Evolutionary conservation across 129 eudicot species (phyloP).

Genomic region (Helianthus tuberosus): DNA sequence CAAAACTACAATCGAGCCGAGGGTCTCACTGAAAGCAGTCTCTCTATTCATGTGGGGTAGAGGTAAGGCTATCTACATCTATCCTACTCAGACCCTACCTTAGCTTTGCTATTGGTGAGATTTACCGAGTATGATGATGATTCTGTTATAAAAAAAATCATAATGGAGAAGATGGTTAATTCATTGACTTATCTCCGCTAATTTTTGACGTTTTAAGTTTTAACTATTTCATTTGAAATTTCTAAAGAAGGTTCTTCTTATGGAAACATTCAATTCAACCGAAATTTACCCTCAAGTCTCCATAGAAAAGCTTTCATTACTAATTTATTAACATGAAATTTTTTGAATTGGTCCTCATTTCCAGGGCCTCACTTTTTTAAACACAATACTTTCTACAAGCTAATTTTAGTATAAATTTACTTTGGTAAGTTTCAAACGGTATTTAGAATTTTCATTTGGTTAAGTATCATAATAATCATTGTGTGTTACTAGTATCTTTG

Average conservation of each 20-base stretch:
- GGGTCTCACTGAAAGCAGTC: too few species aligned
- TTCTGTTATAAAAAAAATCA: neutral
- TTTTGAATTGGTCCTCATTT: neutral
- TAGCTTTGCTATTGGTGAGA: too few species aligned
- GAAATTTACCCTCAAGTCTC: neutral
- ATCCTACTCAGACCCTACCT: too few species aligned
- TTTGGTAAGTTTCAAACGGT: too few species aligned
- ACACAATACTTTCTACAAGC: neutral
- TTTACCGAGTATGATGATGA: too few species aligned
- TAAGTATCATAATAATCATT: too few species aligned
- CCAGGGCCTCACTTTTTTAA: neutral
- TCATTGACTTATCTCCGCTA: neutral
- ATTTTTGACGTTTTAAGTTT: neutral
- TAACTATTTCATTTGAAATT: neutral
- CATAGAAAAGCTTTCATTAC: neutral
- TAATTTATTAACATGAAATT: neutral
- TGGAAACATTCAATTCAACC: neutral
- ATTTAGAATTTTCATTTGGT: too few species aligned
- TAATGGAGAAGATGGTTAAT: neutral
- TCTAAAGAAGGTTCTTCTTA: conserved; percentile 1
- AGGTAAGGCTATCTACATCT: too few species aligned
- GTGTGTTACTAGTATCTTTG: too few species aligned
- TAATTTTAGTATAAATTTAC: neutral
- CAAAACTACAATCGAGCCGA: too few species aligned
- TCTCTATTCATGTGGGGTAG: too few species aligned